Base-by-base conservation (phyloP, 2,329 filamentous ascomycete genomes). In the Chaetothyriales sp. region DNA sequence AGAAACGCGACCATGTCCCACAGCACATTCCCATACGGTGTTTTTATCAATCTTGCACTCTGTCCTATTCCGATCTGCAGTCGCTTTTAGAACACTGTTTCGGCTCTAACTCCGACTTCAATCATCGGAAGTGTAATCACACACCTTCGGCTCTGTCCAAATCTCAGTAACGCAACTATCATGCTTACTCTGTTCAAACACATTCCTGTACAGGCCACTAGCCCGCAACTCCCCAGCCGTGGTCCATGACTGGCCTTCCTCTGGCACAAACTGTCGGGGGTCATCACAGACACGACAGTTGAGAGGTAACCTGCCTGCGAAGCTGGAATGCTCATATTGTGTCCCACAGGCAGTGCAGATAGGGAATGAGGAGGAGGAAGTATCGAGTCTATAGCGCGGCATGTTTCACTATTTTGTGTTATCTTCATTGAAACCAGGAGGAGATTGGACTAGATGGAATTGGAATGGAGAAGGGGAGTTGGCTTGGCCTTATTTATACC, bases 1-100 rank as follows among this genome's bases (percentile, higher is more conserved):
- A 92, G 69, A 57, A 81, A 78, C 0, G 85, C 76, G 52, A 92
- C 71, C 56, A 83, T 81, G 66, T 92, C 87, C 86, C 86, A 94
- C 1, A 92, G 76, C 1, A 92, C 67, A 63, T 89, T 89, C 0
- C 86, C 85, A 0, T 66, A 53, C 0, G 77, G 71, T 0, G 84
- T 86, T 48, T 75, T 72, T 10, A 90, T 69, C 1, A 94, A 70
- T 46, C 89, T 75, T 18, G 81, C 81, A 29, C 86, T 76, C 66
- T 92, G 82, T 1, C 86, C 86, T 56, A 92, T 92, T 50, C 73
- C 86, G 54, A 89, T 69, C 64, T 82, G 44, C n/a, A 7, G 6
- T 37, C 3, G n/a, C 22, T n/a, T 13, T 49, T 20, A 47, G 45
- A 4, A 15, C n/a, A n/a, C n/a, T 28, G 22, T 20, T 5, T 13